Evolutionary conservation across 2,329 filamentous ascomycete species (phyloP).

Genomic region (Talaromyces sp.): DNA sequence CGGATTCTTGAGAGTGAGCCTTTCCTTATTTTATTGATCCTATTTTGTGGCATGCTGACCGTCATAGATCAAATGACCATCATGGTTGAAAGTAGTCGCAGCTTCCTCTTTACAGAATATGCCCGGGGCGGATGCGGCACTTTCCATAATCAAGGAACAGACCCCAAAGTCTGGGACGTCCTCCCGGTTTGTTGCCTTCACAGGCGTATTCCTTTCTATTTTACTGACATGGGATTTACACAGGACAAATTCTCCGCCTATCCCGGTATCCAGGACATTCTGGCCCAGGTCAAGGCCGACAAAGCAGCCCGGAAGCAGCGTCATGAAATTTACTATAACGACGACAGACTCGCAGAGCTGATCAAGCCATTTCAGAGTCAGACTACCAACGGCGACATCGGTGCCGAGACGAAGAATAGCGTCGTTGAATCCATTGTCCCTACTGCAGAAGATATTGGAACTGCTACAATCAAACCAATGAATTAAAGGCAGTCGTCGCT

Average conservation of each 20-base stretch:
- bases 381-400: not conserved
- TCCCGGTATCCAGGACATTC: conserved; percentile 28
- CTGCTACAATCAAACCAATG: not conserved
- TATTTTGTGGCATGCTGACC: not conserved
- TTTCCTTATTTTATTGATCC: not conserved
- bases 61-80: conserved; percentile 30
- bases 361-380: not conserved
- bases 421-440: not conserved
- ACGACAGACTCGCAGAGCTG: conserved; percentile 19
- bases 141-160: conserved; percentile 27
- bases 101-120: conserved; percentile 30
- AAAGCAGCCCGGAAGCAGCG: conserved; percentile 23
- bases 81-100: conserved; percentile 30
- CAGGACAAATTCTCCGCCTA: conserved; percentile 30
- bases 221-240: conserved; percentile 8
- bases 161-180: conserved; percentile 28
- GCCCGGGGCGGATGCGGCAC: conserved; percentile 26
- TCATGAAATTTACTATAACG: conserved; percentile 25
- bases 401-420: not conserved
- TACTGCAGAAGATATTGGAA: not conserved
- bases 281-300: conserved; percentile 25
- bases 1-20: conserved; percentile 40
- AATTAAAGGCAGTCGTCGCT: not conserved
- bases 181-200: conserved; percentile 22
- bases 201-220: not conserved